Evolutionary conservation across 345 rosid genomes (phyloP), one percentile per base, ranked within the genome.

Genomic region (Salix suchowensis): DNA sequence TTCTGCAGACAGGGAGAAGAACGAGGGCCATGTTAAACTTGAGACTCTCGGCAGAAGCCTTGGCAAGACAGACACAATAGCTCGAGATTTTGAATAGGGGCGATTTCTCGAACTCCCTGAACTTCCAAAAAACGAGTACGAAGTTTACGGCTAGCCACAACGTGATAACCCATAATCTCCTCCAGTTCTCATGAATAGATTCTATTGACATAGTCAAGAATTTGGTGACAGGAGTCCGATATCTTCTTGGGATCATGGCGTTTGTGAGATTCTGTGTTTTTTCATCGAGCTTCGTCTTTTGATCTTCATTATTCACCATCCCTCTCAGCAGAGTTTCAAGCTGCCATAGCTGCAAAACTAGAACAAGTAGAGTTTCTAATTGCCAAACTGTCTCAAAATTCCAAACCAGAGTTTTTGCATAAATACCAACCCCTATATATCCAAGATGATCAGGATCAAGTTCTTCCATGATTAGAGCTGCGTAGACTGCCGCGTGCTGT

Each of bases 401-500:
- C 19, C 6, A 30, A 15, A 28, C 7, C 7, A 18, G 26, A 19
- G 40, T 50, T 19, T 71, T 71, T 40, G 16, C 50, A 7, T 76
- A 6, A 52, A 24, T 65, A 2, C 66, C 68, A 44, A 95, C 98
- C 97, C 94, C 99, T 54, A 96, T 96, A 73, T 92, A 89, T 76
- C 99, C 99, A 1, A 78, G 82, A 37, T 90, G 91, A 80, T 94
- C 98, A 9, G 99, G 99, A 71, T 96, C 99, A 19, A 96, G 96
- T 87, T 96, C 97, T 84, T 96, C 99, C 99, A 96, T 96, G 84
- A 96, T 96, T 66, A 96, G 80, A 74, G 92, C 72, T 18, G 99
- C 92, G 65, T 96, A 96, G n/a, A 86, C 36, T 0, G 77, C 78
- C 3, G 97, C 98, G 42, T 88, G 87, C 68, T 92, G 77, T 80